These are phyloP conservation scores for Xylariaceae sp. DNA, from an alignment of 2,329 filamentous ascomycete genomes.

Conservation along the genomic window DNA sequence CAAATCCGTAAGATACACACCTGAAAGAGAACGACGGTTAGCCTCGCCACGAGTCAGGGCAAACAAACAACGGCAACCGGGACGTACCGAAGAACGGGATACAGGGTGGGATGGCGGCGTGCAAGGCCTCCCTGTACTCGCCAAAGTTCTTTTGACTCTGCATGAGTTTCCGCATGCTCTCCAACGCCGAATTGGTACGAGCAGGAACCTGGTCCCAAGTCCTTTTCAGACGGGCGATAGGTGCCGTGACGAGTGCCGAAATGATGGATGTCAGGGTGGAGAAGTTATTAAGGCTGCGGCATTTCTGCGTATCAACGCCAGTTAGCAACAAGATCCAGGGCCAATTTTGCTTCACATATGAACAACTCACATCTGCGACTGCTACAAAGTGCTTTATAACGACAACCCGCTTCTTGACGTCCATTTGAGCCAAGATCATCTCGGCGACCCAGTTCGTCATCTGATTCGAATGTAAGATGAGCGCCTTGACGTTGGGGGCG, in stretches of 20 bases:
- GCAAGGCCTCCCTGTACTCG: slow-evolving; percentile 89
- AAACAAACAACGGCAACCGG: slow-evolving; percentile 3
- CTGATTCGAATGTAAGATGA: slow-evolving; percentile 97
- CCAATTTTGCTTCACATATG: slow-evolving; percentile 1
- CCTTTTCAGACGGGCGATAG: slow-evolving; percentile 85
- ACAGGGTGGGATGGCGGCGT: slow-evolving; percentile 90
- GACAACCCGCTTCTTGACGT: slow-evolving; percentile 91
- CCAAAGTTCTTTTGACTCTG: slow-evolving; percentile 97
- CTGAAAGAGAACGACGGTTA: slow-evolving; percentile 40
- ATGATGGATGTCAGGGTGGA: slow-evolving; percentile 97
- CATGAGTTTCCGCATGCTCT: slow-evolving; percentile 92
- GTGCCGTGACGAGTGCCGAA: slow-evolving; percentile 87
- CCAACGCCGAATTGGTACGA: slow-evolving; percentile 71
- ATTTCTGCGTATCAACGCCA: slow-evolving; percentile 68
- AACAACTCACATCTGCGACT: slow-evolving; percentile 77
- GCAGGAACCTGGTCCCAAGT: slow-evolving; percentile 94
- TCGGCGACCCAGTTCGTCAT: slow-evolving; percentile 99
- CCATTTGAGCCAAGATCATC: slow-evolving; percentile 93
- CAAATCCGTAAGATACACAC: slow-evolving; percentile 92
- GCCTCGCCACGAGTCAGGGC: slow-evolving; percentile 1
- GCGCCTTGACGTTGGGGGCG: slow-evolving; percentile 87
- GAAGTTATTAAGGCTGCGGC: slow-evolving; percentile 88
- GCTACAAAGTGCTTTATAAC: slow-evolving; percentile 98
- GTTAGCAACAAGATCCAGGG: slow-evolving; percentile 18
- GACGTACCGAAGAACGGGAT: slow-evolving; percentile 90